phyloP scores from a whole-genome alignment of 306 rosid genomes.

The Vachellia pachyceras region DNA sequence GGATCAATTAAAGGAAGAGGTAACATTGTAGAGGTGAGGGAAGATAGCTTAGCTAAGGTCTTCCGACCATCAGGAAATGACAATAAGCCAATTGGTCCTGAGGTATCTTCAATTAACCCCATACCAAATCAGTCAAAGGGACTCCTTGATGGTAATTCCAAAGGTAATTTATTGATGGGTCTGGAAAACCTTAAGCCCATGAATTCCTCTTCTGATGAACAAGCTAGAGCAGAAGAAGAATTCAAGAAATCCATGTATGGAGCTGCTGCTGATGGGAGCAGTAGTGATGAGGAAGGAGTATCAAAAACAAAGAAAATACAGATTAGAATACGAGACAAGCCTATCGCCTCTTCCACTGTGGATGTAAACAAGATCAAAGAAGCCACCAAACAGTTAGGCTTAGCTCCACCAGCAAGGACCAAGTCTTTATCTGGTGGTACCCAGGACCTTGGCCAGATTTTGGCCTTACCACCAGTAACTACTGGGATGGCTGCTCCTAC shows the following conservation, averaged over 20 bases:
- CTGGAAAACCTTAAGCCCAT: slow-evolving; percentile 66
- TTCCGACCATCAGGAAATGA: slow-evolving; percentile 55
- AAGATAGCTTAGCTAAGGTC: slow-evolving; percentile 79
- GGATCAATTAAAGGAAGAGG: slow-evolving; percentile 96
- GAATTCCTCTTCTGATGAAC: slow-evolving; percentile 71
- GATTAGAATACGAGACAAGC: slow-evolving; percentile 90
- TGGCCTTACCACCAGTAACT: slow-evolving; percentile 57
- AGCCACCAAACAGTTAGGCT: slow-evolving; percentile 88
- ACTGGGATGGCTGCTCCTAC: slow-evolving; percentile 53
- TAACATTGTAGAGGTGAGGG: slow-evolving; percentile 90
- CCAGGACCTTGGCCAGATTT: slow-evolving; percentile 79
- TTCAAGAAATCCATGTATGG: slow-evolving; percentile 94
- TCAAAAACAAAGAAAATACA: slow-evolving; percentile 79
- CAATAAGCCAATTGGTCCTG: slow-evolving; percentile 61
- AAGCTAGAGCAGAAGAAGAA: slow-evolving; percentile 97
- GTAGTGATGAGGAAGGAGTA: slow-evolving; percentile 93
- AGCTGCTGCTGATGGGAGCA: slow-evolving; percentile 81
- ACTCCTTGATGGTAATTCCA: slow-evolving; percentile 55
- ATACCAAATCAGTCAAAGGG: slow-evolving; percentile 53
- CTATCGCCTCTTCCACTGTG: slow-evolving; percentile 70
- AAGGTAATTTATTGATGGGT: slow-evolving; percentile 64
- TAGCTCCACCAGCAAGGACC: slow-evolving; percentile 71
- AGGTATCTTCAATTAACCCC: slow-evolving; percentile 50
- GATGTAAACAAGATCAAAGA: slow-evolving; percentile 94
- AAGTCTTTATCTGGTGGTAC: slow-evolving; percentile 67